phyloP scores from a whole-genome alignment of 2,329 filamentous ascomycete species.

The Elsinoe fawcettii region DNA sequence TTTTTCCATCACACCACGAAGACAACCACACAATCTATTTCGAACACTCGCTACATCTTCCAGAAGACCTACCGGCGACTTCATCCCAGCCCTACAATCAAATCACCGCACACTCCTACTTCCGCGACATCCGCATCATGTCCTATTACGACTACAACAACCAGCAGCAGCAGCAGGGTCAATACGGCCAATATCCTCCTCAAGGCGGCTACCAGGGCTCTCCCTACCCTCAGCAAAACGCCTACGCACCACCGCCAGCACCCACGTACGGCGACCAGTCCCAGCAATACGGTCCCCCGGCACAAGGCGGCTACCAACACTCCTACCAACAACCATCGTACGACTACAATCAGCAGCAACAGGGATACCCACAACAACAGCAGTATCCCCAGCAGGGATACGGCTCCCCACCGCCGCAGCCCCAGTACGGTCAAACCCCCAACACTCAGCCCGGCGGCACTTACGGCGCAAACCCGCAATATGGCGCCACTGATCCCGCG shows the following conservation, averaged over 20 bases:
- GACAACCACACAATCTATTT: neutral
- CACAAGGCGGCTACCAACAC: slow-evolving; percentile 43
- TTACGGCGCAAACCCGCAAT: slow-evolving; percentile 33
- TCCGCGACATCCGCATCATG: slow-evolving; percentile 5
- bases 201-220: slow-evolving; percentile 16
- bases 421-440: slow-evolving; percentile 14
- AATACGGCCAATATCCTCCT: slow-evolving; percentile 21
- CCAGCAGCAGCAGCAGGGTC: slow-evolving; percentile 18
- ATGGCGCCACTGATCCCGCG: slow-evolving; percentile 39
- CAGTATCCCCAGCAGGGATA: slow-evolving; percentile 38
- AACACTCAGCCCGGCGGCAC: slow-evolving; percentile 31
- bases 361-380: slow-evolving; percentile 24
- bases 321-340: slow-evolving; percentile 32
- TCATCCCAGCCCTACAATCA: slow-evolving; percentile 21
- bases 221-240: slow-evolving; percentile 17
- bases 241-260: slow-evolving; percentile 24
- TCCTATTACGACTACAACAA: slow-evolving; percentile 25
- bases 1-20: neutral
- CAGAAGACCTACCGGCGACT: slow-evolving; percentile 30
- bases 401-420: slow-evolving; percentile 25
- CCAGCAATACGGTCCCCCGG: slow-evolving; percentile 32
- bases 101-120: slow-evolving; percentile 21
- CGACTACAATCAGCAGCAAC: slow-evolving; percentile 29
- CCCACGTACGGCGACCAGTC: slow-evolving; percentile 22
- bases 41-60: slow-evolving; percentile 46